Percentiles rank a stretch among this genome's conserved stretches.
phyloP scores from a whole-genome alignment of 2,329 filamentous ascomycete genomes.

The Leptographium wingfieldii region DNA sequence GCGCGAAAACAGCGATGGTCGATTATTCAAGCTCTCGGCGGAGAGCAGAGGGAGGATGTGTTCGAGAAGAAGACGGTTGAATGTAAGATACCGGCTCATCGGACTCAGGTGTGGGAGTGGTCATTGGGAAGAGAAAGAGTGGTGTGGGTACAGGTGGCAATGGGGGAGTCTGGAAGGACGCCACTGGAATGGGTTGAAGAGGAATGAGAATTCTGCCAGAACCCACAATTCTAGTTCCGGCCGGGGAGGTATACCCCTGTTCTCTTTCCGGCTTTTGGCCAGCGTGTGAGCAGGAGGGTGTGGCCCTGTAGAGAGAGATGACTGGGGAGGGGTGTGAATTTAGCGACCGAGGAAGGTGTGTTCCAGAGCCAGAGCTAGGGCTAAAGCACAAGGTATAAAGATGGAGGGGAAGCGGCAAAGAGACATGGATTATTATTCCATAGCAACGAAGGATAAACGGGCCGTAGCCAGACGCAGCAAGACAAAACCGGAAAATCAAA shows the following conservation, averaged over 20 bases:
- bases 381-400: neutral
- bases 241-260: neutral
- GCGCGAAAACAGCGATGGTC: neutral
- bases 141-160: constrained; percentile 12
- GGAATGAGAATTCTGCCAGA: neutral
- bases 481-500: neutral
- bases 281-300: neutral
- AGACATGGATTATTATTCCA: neutral
- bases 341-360: neutral
- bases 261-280: neutral
- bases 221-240: constrained; percentile 6
- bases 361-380: neutral
- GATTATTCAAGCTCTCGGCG: neutral
- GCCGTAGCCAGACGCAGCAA: neutral
- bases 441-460: neutral
- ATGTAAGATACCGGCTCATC: constrained; percentile 18
- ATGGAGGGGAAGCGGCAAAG: neutral
- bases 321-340: neutral
- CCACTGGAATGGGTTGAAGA: neutral
- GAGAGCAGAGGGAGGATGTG: constrained; percentile 4
- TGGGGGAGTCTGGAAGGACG: constrained; percentile 1
- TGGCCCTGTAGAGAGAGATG: neutral
- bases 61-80: constrained; percentile 16
- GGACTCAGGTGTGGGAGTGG: constrained; percentile 10
- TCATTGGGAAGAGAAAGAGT: neutral